Percentiles rank a stretch among this genome's conserved stretches.
Evolutionary conservation across 1,284 basidiomycete species (phyloP).

Genomic region (Meira nashicola): DNA sequence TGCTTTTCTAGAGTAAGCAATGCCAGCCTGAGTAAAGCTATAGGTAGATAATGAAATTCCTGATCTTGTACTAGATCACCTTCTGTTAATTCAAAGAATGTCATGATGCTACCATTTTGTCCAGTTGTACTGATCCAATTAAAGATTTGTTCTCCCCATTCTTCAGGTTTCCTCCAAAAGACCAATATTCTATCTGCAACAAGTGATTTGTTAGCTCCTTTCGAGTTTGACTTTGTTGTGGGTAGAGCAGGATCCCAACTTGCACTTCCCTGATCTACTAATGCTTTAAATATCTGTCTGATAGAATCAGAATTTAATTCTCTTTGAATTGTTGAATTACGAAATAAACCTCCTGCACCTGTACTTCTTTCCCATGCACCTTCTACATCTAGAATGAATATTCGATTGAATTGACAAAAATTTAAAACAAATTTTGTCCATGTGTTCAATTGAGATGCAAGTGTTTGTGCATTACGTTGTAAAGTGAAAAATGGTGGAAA

Average conservation of each 20-base stretch:
- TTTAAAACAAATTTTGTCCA: conserved; percentile 56
- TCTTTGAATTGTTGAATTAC: conserved; percentile 10
- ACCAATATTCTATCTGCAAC: conserved; percentile 48
- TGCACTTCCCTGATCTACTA: conserved; percentile 31
- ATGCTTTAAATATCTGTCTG: conserved; percentile 23
- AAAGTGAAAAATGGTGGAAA: conserved; percentile 61
- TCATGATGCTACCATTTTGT: conserved; percentile 58
- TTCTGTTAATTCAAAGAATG: conserved; percentile 59
- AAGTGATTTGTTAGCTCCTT: conserved; percentile 2
- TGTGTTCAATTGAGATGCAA: conserved; percentile 55
- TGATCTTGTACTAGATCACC: conserved; percentile 54
- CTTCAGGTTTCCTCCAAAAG: conserved; percentile 59
- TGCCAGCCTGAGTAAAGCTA: conserved; percentile 54
- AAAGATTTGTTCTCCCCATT: conserved; percentile 58
- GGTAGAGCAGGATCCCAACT: conserved; percentile 4
- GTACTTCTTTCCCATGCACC: conserved; percentile 5
- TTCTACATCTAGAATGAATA: conserved; percentile 54
- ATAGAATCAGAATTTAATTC: conserved; percentile 23
- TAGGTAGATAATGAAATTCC: conserved; percentile 57
- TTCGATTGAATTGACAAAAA: conserved; percentile 54
- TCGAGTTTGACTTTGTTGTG: conserved; percentile 31
- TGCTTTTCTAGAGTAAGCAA: conserved; percentile 56
- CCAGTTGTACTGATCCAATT: conserved; percentile 58
- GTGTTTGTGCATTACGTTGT: conserved; percentile 58
- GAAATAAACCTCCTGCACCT: conserved; percentile 1